Base-by-base conservation (phyloP, 441 rosid genomes). In the Sinapis alba region DNA sequence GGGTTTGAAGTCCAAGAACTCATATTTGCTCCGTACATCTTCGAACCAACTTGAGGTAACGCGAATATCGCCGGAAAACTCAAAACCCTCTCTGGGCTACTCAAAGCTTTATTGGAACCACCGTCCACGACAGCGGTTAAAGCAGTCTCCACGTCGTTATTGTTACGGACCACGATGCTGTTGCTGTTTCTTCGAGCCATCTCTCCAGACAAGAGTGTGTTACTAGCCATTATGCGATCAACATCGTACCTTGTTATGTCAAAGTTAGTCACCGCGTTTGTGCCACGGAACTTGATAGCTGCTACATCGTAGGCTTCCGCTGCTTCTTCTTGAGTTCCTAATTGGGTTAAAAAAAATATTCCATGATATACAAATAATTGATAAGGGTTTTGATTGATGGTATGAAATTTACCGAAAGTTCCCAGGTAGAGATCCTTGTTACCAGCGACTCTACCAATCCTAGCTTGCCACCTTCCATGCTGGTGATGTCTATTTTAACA, bases 301-400 rank as follows among this genome's bases (percentile, higher is more conserved):
- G 98, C 98, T 4, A 94, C 57, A 47, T 94, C 98, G 13, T 94
- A 94, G 0, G 99, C 98, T 80, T 95, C 99, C 0, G 99, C 99
- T n/a, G 98, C 99, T 86, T 95, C 99, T 83, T 93, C 99, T 80
- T 95, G 98, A 6, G 99, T 95, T 78, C 98, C 97, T 93, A 78
- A 3, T 1, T 13, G 8, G 0, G 7, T 62, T 62, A 6, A 16
- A 47, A 16, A 41, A 36, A 53, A 51, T 6, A 24, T 58, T 1
- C 6, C 65, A 7, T 76, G 19, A 66, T 58, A 53, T 3, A 51
- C 65, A 65, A 68, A 65, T n/a, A 53, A 27, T 5, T 19, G 1
- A 30, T 6, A 18, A 16, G 4, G 0, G 0, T 11, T 20, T 11
- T 6, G 5, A 53, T 3, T 13, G 32, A 63, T 7, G 27, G 72